Base-by-base conservation (phyloP, 2,329 filamentous ascomycete species). In the Verticillium longisporum region DNA sequence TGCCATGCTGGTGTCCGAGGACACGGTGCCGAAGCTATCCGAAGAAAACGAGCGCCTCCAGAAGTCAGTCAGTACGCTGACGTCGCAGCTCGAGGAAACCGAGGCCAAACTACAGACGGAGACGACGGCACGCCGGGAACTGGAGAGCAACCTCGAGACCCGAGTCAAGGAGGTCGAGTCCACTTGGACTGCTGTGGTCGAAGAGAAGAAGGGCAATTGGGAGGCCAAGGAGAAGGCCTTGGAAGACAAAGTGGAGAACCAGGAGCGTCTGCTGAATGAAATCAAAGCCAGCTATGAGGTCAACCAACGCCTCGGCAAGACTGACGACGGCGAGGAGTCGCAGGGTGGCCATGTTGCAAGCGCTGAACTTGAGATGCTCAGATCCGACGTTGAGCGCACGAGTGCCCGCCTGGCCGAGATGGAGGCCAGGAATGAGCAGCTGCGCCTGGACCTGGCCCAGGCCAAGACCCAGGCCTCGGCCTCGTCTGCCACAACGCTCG, bases 231-330 rank as follows among this genome's bases (percentile, higher is more conserved):
- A 99, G 78, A 91, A 90, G 77, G 87, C 85, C 33, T 76, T 97
- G 62, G 92, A 97, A 70, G 94, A 98, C 68, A 98, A 97, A 76
- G 82, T 96, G 3, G 94, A 97, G 73, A 96, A 89, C 68, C 94
- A 99, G 72, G 95, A 99, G 57, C 87, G 92, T 6, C 77, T 99
- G 45, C 77, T 99, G 67, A 97, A 90, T 70, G 96, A 99, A 74
- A 87, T 98, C 71, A 98, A 97, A 76, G 95, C 95, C 32, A 97
- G 88, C 77, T 97, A 97, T 71, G 95, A 99, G 75, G 95, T 99
- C 60, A 95, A 91, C 55, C 93, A 98, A 73, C 85, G 95, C 58
- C 80, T 99, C 58, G 93, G 88, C 58, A 88, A 88, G 66, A 86
- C 87, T 14, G 88, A 89, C 37, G 84, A 85, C 59, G 77, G 77